Base-by-base conservation (phyloP, 345 rosid species). In the Acer negundo region DNA sequence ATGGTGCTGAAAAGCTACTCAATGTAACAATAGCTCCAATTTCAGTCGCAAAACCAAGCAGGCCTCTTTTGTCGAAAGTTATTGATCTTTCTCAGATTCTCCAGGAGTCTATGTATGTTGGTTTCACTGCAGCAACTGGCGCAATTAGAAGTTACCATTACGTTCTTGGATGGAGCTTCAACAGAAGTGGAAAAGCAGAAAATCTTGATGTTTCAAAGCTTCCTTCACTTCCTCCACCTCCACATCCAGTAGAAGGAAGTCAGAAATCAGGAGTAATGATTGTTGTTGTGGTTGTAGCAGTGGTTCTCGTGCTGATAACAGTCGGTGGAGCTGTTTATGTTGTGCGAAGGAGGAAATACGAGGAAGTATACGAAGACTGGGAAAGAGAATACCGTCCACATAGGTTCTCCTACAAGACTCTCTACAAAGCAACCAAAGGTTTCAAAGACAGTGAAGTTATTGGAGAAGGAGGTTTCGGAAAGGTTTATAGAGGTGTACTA, bases 141-240 rank as follows among this genome's bases (percentile, higher is more conserved):
- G 72, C 85, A 1, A 28, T 82, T 19, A 10, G 73, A 28, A 82
- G 87, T 46, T 49, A 80, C 22, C 94, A 91, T 15, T 76, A 83
- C 12, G 72, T 91, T 47, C 77, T 86, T 49, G 92, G 97, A 31
- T 92, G 95, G 94, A 93, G 94, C 77, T 93, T 84, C 75, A 85
- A 38, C 58, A 69, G 49, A 49, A 88, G 82, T 10, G 91, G 88
- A 28, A 76, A 79, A 81, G 87, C 89, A 46, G 42, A 80, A 38
- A 79, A 73, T 16, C 79, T 93, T 20, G 75, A 78, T 20, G 65
- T 88, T 10, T 84, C 90, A 6, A 80, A 79, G 71, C 91, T 93
- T 69, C 94, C 96, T 19, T 64, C 64, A 19, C 84, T 88, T 85
- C 94, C 94, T 4, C 67, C 70, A 17, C 10, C 62, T 20, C n/a